phyloP scores from a whole-genome alignment of 2,329 filamentous ascomycete species.

The Penicillium sp. region DNA sequence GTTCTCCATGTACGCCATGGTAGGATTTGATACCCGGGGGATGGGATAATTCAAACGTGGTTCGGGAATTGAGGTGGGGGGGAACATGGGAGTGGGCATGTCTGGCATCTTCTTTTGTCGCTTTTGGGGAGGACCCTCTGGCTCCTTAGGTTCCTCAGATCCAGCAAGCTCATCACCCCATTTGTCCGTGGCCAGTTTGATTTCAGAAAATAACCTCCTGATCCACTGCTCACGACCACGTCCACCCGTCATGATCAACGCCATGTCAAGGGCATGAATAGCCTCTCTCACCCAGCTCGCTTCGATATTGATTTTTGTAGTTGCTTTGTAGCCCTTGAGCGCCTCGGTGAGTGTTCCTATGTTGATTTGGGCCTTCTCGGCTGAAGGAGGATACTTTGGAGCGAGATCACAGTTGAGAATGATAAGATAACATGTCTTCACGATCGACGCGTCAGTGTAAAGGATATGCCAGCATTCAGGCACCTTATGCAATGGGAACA shows the following conservation, averaged over 20 bases:
- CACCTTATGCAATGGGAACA: slow-evolving; percentile 59
- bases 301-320: not conserved
- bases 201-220: slow-evolving; percentile 34
- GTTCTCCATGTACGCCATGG: slow-evolving; percentile 61
- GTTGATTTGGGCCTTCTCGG: slow-evolving; percentile 2
- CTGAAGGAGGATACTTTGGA: not conserved
- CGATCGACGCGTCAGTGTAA: slow-evolving; percentile 58
- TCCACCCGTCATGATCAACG: slow-evolving; percentile 72
- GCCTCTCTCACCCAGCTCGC: slow-evolving; percentile 56
- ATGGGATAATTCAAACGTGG: slow-evolving; percentile 40
- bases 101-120: slow-evolving; percentile 30
- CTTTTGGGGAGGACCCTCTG: slow-evolving; percentile 19
- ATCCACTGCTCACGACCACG: slow-evolving; percentile 53
- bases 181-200: slow-evolving; percentile 26
- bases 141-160: not conserved
- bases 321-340: not conserved
- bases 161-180: slow-evolving; percentile 5
- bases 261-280: slow-evolving; percentile 70
- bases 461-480: slow-evolving; percentile 57
- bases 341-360: slow-evolving; percentile 14
- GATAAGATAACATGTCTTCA: slow-evolving; percentile 43
- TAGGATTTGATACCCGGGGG: slow-evolving; percentile 46
- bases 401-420: slow-evolving; percentile 22
- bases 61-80: slow-evolving; percentile 31
- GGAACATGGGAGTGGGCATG: slow-evolving; percentile 29